These are phyloP conservation scores for Phlegmacium glaucopus DNA, from an alignment of 768 basidiomycete species.

Conservation along the genomic window DNA sequence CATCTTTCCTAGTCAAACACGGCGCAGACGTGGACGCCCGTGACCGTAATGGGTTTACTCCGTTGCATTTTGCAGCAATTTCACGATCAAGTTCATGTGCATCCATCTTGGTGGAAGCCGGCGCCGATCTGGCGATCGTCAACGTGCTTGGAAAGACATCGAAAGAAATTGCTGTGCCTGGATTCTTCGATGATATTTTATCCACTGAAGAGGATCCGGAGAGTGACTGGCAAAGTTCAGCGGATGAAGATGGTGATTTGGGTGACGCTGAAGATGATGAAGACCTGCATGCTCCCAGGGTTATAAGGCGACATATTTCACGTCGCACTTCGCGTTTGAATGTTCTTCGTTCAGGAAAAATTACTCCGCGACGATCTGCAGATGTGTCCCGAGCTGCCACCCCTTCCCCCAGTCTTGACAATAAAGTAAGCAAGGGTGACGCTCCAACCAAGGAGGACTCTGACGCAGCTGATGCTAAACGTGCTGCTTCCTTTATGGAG, in stretches of 20 bases:
- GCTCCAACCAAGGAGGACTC: conserved; percentile 21
- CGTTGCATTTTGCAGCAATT: conserved; percentile 83
- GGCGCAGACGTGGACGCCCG: conserved; percentile 78
- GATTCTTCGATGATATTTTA: conserved; percentile 42
- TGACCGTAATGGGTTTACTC: conserved; percentile 88
- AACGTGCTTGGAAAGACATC: conserved; percentile 69
- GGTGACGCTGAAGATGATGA: conserved; percentile 71
- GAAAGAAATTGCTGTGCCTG: conserved; percentile 49
- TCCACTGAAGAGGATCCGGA: conserved; percentile 20
- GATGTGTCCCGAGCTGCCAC: conserved; percentile 31
- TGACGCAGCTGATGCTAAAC: conserved; percentile 38
- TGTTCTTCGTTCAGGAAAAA: conserved; percentile 22
- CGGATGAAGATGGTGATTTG: conserved; percentile 57
- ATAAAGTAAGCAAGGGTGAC: conserved; percentile 10
- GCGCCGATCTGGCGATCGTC: conserved; percentile 78
- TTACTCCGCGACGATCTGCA: conserved; percentile 26
- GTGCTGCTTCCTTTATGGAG: conserved; percentile 56
- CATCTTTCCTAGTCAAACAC: conserved; percentile 66
- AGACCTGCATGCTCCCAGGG: conserved; percentile 36
- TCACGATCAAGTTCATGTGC: conserved; percentile 61
- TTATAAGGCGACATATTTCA: conserved; percentile 28
- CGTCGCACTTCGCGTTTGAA: conserved; percentile 30
- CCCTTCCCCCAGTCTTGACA: conserved; percentile 22
- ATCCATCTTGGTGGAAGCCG: conserved; percentile 66
- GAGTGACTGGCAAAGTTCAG: conserved; percentile 23